Evolutionary conservation across 306 rosid species (phyloP).

Genomic region (Lathyrus sativus): DNA sequence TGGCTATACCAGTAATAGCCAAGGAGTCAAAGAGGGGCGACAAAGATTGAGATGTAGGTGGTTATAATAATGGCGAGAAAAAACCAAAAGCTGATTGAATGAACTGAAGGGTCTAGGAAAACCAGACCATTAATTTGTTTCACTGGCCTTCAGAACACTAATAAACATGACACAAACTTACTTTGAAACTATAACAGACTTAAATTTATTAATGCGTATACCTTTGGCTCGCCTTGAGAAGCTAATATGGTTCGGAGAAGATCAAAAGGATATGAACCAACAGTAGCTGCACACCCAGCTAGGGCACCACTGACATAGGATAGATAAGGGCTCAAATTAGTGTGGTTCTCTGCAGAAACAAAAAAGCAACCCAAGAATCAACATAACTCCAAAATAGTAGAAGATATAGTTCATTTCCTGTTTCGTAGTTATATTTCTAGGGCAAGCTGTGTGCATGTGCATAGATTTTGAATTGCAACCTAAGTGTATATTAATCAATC

Average conservation of each 20-base stretch:
- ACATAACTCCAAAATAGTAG: conserved; percentile 17
- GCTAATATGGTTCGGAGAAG: conserved; percentile 92
- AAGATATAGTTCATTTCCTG: conserved; percentile 10
- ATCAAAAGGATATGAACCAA: conserved; percentile 97
- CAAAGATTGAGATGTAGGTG: not conserved
- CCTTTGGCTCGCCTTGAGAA: conserved; percentile 99
- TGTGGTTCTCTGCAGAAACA: conserved; percentile 80
- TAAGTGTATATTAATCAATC: not conserved
- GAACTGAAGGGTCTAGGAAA: not conserved
- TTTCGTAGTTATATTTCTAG: not conserved
- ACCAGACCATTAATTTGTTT: not conserved
- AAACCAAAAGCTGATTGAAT: not conserved
- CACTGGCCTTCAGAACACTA: conserved; percentile 29
- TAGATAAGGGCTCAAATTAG: conserved; percentile 73
- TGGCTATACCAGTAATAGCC: not conserved
- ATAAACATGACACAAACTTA: conserved; percentile 4
- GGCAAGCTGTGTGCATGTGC: not conserved
- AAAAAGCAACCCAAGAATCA: conserved; percentile 34
- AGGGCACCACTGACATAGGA: conserved; percentile 88
- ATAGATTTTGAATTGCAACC: not conserved
- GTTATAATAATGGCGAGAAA: conserved; percentile 2
- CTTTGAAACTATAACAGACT: not conserved
- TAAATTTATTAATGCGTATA: conserved; percentile 37
- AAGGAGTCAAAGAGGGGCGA: not conserved
- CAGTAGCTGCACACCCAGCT: conserved; percentile 94